phyloP scores from a whole-genome alignment of 108 stramenopile genomes.

The Aureococcus anophagefferens region DNA sequence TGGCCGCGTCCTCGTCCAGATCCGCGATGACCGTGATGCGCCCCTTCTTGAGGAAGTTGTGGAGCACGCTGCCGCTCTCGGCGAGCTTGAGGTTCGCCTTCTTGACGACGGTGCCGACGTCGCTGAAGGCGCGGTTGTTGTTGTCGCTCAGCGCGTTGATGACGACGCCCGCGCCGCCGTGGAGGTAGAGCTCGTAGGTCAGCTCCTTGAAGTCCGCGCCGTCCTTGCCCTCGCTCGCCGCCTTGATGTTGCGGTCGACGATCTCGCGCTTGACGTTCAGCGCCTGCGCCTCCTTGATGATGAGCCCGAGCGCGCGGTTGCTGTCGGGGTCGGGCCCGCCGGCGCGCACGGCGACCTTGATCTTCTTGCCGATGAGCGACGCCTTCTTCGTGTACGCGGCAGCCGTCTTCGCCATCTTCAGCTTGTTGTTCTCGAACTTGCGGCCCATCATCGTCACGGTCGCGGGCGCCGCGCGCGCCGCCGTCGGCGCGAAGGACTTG shows the following conservation, averaged over 20 bases:
- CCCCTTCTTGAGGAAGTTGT: conserved; percentile 65
- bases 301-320: conserved; percentile 54
- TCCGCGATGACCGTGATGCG: neutral
- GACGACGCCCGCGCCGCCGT: conserved; percentile 56
- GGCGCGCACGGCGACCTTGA: conserved; percentile 76
- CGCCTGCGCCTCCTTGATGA: conserved; percentile 72
- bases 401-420: neutral
- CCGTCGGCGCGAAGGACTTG: no score
- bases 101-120: conserved; percentile 57
- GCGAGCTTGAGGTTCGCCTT: conserved; percentile 61
- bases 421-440: conserved; percentile 1
- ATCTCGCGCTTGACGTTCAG: conserved; percentile 54
- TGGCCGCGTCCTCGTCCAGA: neutral
- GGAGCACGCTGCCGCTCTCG: conserved; percentile 66
- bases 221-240: conserved; percentile 59
- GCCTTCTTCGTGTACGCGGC: neutral
- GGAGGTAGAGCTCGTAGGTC: conserved; percentile 65
- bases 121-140: conserved; percentile 64
- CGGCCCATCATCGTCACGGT: neutral
- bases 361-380: conserved; percentile 62
- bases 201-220: conserved; percentile 62
- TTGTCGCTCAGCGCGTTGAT: conserved; percentile 76
- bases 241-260: conserved; percentile 74
- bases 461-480: no score
- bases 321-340: conserved; percentile 70